Conservation (phyloP, 768 basidiomycete genomes). For the Peribolospora kevripleyi region DNA sequence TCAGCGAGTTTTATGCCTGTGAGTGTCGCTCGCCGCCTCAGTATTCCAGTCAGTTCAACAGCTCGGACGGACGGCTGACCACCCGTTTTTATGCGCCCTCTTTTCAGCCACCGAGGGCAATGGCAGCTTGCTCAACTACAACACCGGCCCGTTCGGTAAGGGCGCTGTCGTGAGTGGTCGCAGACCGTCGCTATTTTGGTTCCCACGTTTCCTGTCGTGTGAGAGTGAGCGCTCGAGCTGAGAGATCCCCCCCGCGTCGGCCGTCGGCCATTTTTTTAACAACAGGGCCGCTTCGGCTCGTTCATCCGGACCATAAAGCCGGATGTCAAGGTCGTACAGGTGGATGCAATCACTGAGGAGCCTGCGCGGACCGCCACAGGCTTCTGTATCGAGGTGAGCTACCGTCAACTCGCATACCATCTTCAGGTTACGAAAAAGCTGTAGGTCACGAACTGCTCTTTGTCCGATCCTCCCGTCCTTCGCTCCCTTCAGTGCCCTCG, state of each 20-base stretch:
- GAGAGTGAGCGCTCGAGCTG: too few relatives aligned
- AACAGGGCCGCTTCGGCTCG: too few relatives aligned
- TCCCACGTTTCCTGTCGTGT: too few relatives aligned
- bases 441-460: not conserved
- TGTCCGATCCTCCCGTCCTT: not conserved
- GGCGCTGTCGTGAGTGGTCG: constrained; percentile 9
- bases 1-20: constrained; percentile 9
- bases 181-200: not conserved
- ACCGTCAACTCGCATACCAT: not conserved
- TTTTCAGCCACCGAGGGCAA: not conserved
- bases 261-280: too few relatives aligned
- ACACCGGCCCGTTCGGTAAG: constrained; percentile 1
- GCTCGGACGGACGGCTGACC: too few relatives aligned
- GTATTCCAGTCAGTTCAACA: not conserved
- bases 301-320: constrained; percentile 1
- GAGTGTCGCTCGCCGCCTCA: constrained; percentile 1
- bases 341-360: constrained; percentile 9
- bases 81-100: not conserved
- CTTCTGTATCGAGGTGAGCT: constrained; percentile 1
- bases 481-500: not conserved
- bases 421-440: not conserved
- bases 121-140: constrained; percentile 2
- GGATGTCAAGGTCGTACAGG: constrained; percentile 1
- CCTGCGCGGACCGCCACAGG: constrained; percentile 3
- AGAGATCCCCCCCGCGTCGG: too few relatives aligned